These are phyloP conservation scores for Clarireedia monteithiana DNA, from an alignment of 2,329 filamentous ascomycete species.

Conservation along the genomic window DNA sequence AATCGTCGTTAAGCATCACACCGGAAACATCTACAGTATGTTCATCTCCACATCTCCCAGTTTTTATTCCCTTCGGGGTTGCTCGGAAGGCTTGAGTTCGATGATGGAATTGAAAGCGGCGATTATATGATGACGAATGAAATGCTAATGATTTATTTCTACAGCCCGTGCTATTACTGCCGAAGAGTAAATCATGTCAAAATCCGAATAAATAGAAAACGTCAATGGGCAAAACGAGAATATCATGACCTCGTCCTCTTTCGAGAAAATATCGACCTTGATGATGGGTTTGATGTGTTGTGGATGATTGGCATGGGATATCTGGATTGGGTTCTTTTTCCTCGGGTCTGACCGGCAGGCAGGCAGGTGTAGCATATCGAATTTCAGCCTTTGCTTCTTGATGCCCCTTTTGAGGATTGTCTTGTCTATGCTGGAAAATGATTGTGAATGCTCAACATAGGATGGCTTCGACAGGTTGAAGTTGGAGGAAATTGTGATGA, in stretches of 20 bases:
- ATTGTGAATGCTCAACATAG: too few relatives aligned
- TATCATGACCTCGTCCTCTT: constrained; percentile 5
- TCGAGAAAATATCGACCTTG: background rate
- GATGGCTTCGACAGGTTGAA: background rate
- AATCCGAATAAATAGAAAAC: constrained; percentile 7
- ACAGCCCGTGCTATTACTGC: constrained; percentile 54
- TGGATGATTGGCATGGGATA: constrained; percentile 9
- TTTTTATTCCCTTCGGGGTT: background rate
- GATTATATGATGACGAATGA: background rate
- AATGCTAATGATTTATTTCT: constrained; percentile 2
- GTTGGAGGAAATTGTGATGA: background rate
- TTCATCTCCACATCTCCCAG: background rate
- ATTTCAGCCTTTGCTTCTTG: constrained; percentile 9
- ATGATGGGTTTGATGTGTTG: constrained; percentile 2
- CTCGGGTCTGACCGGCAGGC: constrained; percentile 10
- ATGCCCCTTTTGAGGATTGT: background rate
- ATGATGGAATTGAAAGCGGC: background rate
- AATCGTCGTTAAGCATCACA: constrained; percentile 93
- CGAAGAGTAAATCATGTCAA: constrained; percentile 32
- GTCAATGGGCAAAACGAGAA: constrained; percentile 3
- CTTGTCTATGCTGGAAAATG: too few relatives aligned
- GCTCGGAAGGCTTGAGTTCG: too few relatives aligned
- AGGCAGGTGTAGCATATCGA: constrained; percentile 11
- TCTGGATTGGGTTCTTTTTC: constrained; percentile 9
- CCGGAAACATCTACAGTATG: constrained; percentile 96